These are phyloP conservation scores for Prunus armeniaca DNA, from an alignment of 306 rosid species.

Conservation along the genomic window DNA sequence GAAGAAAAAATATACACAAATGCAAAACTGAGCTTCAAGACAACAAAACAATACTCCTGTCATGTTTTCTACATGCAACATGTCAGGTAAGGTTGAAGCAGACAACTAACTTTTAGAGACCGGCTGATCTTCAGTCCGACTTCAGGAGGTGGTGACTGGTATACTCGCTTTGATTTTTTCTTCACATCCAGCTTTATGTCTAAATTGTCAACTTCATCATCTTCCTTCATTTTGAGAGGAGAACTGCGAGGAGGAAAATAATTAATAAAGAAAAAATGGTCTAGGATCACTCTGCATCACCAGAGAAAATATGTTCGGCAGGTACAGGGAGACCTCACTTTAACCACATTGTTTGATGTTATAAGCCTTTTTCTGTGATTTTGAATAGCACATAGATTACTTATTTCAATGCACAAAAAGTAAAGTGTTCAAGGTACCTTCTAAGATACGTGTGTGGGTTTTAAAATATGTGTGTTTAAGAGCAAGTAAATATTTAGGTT, in stretches of 20 bases:
- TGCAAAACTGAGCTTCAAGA: not conserved
- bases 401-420: not conserved
- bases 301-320: not conserved
- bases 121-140: constrained; percentile 93
- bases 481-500: not conserved
- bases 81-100: constrained; percentile 29
- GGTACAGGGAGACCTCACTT: not conserved
- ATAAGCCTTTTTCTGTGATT: not conserved
- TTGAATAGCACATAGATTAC: not conserved
- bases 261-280: not conserved
- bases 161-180: constrained; percentile 85
- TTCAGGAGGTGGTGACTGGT: constrained; percentile 88
- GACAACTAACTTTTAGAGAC: constrained; percentile 82
- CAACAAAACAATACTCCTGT: not conserved
- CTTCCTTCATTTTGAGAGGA: constrained; percentile 78
- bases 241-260: constrained; percentile 45
- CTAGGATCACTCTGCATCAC: constrained; percentile 5
- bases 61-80: not conserved
- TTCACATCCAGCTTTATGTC: constrained; percentile 71
- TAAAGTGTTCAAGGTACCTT: not conserved
- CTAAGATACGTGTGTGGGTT: not conserved
- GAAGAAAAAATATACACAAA: not conserved
- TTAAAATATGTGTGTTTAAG: too few species aligned
- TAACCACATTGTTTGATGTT: not conserved
- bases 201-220: constrained; percentile 88